A percentile compares a stretch with the other conserved stretches of the same genome.
These are phyloP conservation scores for Gossypium davidsonii DNA, from an alignment of 441 rosid genomes.

Conservation along the genomic window DNA sequence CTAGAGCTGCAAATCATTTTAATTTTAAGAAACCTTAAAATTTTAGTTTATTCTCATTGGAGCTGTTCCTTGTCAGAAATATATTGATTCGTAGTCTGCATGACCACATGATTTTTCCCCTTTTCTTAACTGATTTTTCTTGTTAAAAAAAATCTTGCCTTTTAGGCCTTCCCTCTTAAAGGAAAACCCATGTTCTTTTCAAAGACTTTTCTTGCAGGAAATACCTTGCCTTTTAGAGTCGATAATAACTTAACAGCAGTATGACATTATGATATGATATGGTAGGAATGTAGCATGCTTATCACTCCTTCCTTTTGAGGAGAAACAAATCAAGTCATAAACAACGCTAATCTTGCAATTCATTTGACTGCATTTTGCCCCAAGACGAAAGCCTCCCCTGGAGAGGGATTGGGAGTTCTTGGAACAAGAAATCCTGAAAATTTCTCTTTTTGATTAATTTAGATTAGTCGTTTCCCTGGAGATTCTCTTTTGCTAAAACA, in stretches of 20 bases:
- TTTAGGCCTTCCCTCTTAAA: background rate
- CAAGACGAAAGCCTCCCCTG: background rate
- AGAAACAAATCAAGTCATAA: background rate
- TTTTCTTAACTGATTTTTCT: background rate
- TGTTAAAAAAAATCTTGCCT: background rate
- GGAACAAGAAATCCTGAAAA: background rate
- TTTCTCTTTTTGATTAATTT: background rate
- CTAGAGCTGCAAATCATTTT: background rate
- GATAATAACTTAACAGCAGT: background rate
- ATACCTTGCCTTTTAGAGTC: background rate
- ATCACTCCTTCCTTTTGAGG: background rate
- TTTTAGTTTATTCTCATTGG: background rate
- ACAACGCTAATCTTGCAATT: background rate
- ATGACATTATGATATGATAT: background rate
- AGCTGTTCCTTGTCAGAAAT: slow-evolving; percentile 4
- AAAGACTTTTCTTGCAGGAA: background rate
- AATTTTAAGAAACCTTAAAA: background rate
- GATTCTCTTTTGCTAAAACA: background rate
- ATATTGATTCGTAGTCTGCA: background rate
- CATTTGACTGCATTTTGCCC: background rate
- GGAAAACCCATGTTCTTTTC: background rate
- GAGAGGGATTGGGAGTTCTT: background rate
- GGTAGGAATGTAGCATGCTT: background rate
- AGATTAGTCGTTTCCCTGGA: background rate
- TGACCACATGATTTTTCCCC: background rate